Evolutionary conservation across 331 rosid species (phyloP).

Genomic region (Rhamnella rubrinervis): DNA sequence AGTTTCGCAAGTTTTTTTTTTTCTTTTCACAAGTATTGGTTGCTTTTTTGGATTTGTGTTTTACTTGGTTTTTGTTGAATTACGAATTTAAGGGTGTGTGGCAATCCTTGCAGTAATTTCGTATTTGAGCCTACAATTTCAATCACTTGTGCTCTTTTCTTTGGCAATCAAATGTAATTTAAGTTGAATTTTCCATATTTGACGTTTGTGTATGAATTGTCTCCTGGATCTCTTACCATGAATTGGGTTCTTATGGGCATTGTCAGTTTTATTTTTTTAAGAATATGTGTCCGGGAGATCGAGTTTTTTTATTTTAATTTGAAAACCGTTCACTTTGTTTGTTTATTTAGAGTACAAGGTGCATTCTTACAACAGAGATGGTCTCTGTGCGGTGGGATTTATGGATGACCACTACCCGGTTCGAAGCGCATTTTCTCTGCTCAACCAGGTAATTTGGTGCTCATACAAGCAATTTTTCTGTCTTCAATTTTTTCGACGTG

Average conservation of each 20-base stretch:
- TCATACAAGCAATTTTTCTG: background rate
- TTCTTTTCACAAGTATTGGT: background rate
- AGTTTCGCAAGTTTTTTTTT: background rate
- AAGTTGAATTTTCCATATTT: background rate
- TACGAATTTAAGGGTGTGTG: background rate
- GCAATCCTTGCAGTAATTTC: background rate
- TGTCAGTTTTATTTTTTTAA: background rate
- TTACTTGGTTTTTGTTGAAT: background rate
- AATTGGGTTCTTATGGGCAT: slow-evolving; percentile 8
- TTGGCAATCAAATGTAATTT: background rate
- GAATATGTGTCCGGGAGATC: background rate
- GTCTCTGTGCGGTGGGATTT: slow-evolving; percentile 88
- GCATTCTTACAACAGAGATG: slow-evolving; percentile 86
- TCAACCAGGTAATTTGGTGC: slow-evolving; percentile 56
- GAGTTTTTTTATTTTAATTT: background rate
- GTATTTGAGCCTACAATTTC: background rate
- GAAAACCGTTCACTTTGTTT: background rate
- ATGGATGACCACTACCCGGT: slow-evolving; percentile 98
- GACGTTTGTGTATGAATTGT: background rate
- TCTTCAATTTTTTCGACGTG: background rate
- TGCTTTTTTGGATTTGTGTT: background rate
- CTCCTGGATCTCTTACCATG: background rate
- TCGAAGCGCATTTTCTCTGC: slow-evolving; percentile 89
- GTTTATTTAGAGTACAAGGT: slow-evolving; percentile 74
- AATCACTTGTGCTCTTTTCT: background rate